Base-by-base conservation (phyloP, 2,329 filamentous ascomycete species). In the Fonsecaea nubica region DNA sequence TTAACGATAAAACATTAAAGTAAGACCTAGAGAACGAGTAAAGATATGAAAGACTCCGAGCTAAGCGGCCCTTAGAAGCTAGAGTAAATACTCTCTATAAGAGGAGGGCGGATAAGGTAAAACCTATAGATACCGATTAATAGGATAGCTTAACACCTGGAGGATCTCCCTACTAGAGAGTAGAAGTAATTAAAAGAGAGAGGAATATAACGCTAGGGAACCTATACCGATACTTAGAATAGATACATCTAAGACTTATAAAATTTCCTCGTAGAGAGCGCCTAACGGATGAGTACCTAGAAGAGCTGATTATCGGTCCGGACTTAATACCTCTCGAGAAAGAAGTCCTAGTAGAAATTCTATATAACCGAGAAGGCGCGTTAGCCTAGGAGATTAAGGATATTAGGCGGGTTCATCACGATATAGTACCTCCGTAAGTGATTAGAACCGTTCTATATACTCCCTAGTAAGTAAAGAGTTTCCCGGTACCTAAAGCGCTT, bases 21-120 rank as follows among this genome's bases (percentile, higher is more conserved):
- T 58, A 58, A 42, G 55, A 58, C 4, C 18, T 58, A 58, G 36
- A 58, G 25, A 58, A 58, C 21, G 21, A 58, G 18, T 45, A 58
- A 25, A 9, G 21, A 7, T 42, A 58, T 15, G 12, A 58, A 45
- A 18, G 33, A 3, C 18, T 15, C 45, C 3, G 21, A 58, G 4
- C 18, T 18, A 13, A 18, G 3, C 25, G 30, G n/a, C 8, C 35
- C 7, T 7, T 58, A 3, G n/a, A 58, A 30, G 56, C 56, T 48
- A 2, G 12, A 30, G 35, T 58, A 1, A 42, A 48, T 58, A 58
- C 36, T n/a, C 18, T 58, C 10, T 58, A 58, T 58, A 58, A 58
- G 6, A 30, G 38, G 3, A 58, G 45, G 8, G 18, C 12, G 2
- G 13, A 58, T 45, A 58, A 58, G 12, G 25, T 58, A n/a, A 40